phyloP scores from a whole-genome alignment of 2,329 filamentous ascomycete species.

The Fusarium nygamai region DNA sequence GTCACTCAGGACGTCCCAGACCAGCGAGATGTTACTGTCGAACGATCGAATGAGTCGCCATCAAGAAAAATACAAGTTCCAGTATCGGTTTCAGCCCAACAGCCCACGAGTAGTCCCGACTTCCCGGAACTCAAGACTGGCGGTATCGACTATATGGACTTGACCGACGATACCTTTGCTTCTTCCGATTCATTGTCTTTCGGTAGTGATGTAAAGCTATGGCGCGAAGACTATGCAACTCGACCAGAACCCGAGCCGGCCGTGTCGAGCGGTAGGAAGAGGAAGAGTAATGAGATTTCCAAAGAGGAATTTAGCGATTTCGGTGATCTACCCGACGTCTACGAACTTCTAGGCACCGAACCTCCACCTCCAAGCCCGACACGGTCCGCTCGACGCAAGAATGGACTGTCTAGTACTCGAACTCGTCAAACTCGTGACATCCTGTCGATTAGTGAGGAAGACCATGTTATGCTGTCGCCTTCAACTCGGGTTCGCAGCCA shows the following conservation, averaged over 20 bases:
- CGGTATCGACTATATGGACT: slow-evolving; percentile 52
- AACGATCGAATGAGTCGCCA: slow-evolving; percentile 32
- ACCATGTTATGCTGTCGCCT: slow-evolving; percentile 40
- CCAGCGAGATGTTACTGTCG: slow-evolving; percentile 29
- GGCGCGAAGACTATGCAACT: slow-evolving; percentile 55
- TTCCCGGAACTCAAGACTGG: slow-evolving; percentile 50
- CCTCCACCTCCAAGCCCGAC: slow-evolving; percentile 51
- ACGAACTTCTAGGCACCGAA: slow-evolving; percentile 57
- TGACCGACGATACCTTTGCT: slow-evolving; percentile 50
- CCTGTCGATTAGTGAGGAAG: slow-evolving; percentile 32
- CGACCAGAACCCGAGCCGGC: slow-evolving; percentile 52
- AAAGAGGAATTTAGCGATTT: slow-evolving; percentile 50
- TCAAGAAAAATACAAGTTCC: slow-evolving; percentile 40
- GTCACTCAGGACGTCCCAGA: slow-evolving; percentile 31
- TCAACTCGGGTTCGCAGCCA: slow-evolving; percentile 37
- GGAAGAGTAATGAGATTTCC: slow-evolving; percentile 61
- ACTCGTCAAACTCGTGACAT: slow-evolving; percentile 30
- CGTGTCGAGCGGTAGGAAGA: slow-evolving; percentile 58
- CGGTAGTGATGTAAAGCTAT: slow-evolving; percentile 52
- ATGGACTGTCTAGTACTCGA: slow-evolving; percentile 26
- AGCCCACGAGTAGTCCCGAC: slow-evolving; percentile 43
- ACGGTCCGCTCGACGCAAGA: slow-evolving; percentile 37
- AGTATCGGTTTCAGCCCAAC: not conserved
- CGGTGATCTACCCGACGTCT: slow-evolving; percentile 65
- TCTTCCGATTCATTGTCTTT: slow-evolving; percentile 51